Evolutionary conservation across 2,329 filamentous ascomycete genomes (phyloP).

Genomic region (Claviceps monticola): DNA sequence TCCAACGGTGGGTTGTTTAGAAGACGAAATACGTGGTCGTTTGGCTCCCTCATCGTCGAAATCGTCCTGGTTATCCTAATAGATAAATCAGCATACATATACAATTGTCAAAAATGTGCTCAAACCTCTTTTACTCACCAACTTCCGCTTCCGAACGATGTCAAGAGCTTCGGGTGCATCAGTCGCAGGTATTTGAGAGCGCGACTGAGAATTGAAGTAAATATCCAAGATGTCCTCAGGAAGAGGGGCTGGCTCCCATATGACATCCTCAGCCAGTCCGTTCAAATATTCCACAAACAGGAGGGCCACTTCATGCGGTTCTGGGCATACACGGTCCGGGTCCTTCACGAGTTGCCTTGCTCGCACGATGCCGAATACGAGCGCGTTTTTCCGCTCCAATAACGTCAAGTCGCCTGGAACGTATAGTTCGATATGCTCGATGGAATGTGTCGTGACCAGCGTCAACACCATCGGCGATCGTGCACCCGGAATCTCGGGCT

Average conservation of each 20-base stretch:
- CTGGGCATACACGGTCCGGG: conserved; percentile 23
- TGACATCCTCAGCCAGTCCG: conserved; percentile 20
- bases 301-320: conserved; percentile 33
- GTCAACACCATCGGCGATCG: conserved; percentile 31
- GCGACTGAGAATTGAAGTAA: conserved; percentile 26
- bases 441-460: conserved; percentile 35
- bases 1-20: conserved; percentile 9
- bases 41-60: conserved; percentile 18
- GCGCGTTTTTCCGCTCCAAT: conserved; percentile 33
- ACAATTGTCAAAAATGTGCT: neutral
- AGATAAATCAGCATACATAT: neutral
- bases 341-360: conserved; percentile 26
- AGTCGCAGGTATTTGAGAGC: conserved; percentile 15
- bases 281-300: conserved; percentile 33
- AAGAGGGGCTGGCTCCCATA: conserved; percentile 33
- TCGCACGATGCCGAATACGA: conserved; percentile 24
- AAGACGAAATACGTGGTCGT: conserved; percentile 14
- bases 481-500: neutral
- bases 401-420: conserved; percentile 21
- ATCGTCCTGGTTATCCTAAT: conserved; percentile 14
- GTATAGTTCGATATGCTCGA: conserved; percentile 40
- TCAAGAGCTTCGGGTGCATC: conserved; percentile 10
- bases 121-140: conserved; percentile 22
- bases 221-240: conserved; percentile 36
- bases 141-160: conserved; percentile 31